Evolutionary conservation across 305 asterid species (phyloP), one percentile per base, ranked within the genome.

Genomic region (Salvia sclarea): DNA sequence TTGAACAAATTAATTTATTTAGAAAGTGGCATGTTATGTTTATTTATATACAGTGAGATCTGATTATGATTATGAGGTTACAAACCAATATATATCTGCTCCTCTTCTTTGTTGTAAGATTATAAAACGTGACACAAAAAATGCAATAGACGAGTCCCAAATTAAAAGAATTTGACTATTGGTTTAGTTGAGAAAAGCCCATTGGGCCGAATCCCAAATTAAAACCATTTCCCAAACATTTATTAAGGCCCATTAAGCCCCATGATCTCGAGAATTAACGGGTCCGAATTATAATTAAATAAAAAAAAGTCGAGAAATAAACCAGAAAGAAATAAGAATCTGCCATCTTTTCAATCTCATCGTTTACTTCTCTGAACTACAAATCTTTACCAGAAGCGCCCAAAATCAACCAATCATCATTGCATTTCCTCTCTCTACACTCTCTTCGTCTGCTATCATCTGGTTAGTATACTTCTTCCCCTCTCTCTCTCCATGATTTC

Each of bases 401-500:
- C 71, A 52, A 63, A 41, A 76, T 65, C 78, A 72, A 68, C 44
- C 82, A 73, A 70, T 75, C 70, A 61, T 61, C 73, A 24, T 67
- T 16, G 67, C 64, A 24, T 50, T 75, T 53, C 73, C 72, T 21
- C 41, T 45, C 66, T 48, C 69, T 17, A 25, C 73, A 61, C 72
- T 57, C 72, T 57, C 69, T 67, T 70, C 72, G 65, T 13, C 78
- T 43, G 53, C 64, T 59, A 40, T 69, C 64, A 31, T 73, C 58
- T 10, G 78, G 83, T 79, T n/a, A 43, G 66, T 64, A 33, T 56
- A n/a, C 58, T 18, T 55, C 30, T 62, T 11, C 50, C 53, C 52
- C 43, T 31, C 31, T 59, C 21, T 55, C 9, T 4, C 17, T 22
- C 24, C 35, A 12, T 8, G 6, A 49, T 25, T 40, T 31, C 17